A percentile compares a stretch with the other conserved stretches of the same genome.
Evolutionary conservation across 2,329 filamentous ascomycete genomes (phyloP).

Genomic region (Cytospora paraplurivora): DNA sequence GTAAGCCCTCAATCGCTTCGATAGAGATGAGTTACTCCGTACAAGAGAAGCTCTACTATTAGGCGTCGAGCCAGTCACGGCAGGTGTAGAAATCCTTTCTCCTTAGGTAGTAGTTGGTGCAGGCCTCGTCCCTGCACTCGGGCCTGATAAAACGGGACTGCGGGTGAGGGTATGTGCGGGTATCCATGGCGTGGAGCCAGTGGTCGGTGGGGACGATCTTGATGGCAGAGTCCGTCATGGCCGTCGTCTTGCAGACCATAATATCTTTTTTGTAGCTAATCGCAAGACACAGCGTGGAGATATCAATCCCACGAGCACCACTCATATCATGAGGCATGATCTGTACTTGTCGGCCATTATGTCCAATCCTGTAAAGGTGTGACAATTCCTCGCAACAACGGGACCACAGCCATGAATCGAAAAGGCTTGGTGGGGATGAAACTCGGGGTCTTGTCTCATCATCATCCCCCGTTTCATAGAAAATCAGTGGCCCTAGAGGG

Average conservation of each 20-base stretch:
- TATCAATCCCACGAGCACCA: not conserved
- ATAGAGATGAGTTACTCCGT: not conserved
- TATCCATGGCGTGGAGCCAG: slow-evolving; percentile 32
- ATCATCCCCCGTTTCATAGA: slow-evolving; percentile 28
- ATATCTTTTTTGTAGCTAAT: slow-evolving; percentile 24
- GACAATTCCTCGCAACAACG: not conserved
- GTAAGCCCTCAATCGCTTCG: not conserved
- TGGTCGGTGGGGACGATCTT: slow-evolving; percentile 28
- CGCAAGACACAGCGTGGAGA: slow-evolving; percentile 24
- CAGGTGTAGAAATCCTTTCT: not conserved
- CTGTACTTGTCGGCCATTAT: slow-evolving; percentile 8
- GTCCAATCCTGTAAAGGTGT: not conserved
- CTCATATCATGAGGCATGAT: slow-evolving; percentile 20
- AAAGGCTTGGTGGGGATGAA: not conserved
- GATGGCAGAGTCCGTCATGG: slow-evolving; percentile 14
- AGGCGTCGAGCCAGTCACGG: not conserved
- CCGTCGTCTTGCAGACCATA: slow-evolving; percentile 24
- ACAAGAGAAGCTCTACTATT: not conserved
- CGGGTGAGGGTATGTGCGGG: slow-evolving; percentile 26
- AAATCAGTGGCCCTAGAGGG: slow-evolving; percentile 4
- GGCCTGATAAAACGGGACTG: not conserved
- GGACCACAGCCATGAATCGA: not conserved
- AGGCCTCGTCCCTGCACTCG: slow-evolving; percentile 11
- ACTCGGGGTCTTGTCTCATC: not conserved
- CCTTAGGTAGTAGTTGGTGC: slow-evolving; percentile 8